phyloP scores from a whole-genome alignment of 345 rosid genomes.

The Luvunga scandens region DNA sequence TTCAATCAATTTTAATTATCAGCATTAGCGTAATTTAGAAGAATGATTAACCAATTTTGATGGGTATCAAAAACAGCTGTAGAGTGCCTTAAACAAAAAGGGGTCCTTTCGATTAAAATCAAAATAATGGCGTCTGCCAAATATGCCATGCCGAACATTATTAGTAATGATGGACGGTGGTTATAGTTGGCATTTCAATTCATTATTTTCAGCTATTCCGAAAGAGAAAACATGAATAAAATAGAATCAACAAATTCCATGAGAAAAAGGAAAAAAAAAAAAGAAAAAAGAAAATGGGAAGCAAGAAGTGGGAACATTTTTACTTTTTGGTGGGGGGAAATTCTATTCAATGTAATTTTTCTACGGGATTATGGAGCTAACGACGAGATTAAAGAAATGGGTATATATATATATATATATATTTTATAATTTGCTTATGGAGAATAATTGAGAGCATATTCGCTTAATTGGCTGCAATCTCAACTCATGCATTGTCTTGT shows the following conservation, averaged over 20 bases:
- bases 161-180: conserved; percentile 28
- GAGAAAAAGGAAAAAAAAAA: neutral
- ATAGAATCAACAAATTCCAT: neutral
- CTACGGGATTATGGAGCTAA: neutral
- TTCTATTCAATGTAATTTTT: neutral
- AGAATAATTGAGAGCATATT: conserved; percentile 3
- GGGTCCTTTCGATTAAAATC: neutral
- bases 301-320: neutral
- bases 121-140: conserved; percentile 8
- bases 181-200: conserved; percentile 5
- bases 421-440: neutral
- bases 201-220: neutral
- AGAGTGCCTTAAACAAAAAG: neutral
- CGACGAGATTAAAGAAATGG: neutral
- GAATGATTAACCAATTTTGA: neutral
- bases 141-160: neutral
- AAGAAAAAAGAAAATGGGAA: too few relatives aligned
- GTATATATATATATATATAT: too few relatives aligned
- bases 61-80: conserved; percentile 7
- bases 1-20: neutral
- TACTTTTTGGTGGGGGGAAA: neutral
- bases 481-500: neutral
- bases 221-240: neutral
- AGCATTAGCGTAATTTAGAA: neutral
- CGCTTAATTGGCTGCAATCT: neutral